phyloP scores from a whole-genome alignment of 108 stramenopile genomes.

The Licmophora abbreviata region DNA sequence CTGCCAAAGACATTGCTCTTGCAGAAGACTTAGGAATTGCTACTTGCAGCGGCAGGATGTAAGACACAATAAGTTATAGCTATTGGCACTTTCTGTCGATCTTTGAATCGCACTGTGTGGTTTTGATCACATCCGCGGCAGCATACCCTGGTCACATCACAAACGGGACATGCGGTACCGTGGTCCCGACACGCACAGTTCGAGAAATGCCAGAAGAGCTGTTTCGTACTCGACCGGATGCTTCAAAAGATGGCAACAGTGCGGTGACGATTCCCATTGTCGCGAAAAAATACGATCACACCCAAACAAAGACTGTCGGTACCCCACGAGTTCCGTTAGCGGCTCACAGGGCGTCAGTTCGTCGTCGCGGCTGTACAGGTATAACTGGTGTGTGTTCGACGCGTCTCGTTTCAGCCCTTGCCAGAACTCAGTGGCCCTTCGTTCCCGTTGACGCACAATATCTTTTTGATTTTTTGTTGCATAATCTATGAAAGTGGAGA shows the following conservation, averaged over 20 bases:
- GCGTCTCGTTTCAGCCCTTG: not conserved
- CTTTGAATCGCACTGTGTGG: too few relatives aligned
- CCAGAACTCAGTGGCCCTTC: not conserved
- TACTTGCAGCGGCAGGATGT: too few relatives aligned
- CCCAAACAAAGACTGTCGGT: not conserved
- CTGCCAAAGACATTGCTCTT: too few relatives aligned
- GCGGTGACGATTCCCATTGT: slow-evolving; percentile 1
- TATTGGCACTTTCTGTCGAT: too few relatives aligned
- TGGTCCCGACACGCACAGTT: not conserved
- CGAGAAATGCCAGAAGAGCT: not conserved
- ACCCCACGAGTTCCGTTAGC: not conserved
- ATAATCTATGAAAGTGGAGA: not conserved
- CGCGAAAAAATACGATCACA: not conserved
- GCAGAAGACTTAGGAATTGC: too few relatives aligned
- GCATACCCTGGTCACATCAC: not conserved
- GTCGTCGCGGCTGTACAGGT: not conserved
- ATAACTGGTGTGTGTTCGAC: not conserved
- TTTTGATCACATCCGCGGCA: too few relatives aligned
- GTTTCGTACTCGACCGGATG: not conserved
- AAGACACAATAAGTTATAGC: too few relatives aligned
- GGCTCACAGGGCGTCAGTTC: not conserved
- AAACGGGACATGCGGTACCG: not conserved
- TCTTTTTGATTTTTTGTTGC: not conserved
- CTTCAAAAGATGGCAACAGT: not conserved
- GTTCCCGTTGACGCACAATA: not conserved